Evolutionary conservation across 148 eudicot species (phyloP).

Genomic region (Camellia sinensis): DNA sequence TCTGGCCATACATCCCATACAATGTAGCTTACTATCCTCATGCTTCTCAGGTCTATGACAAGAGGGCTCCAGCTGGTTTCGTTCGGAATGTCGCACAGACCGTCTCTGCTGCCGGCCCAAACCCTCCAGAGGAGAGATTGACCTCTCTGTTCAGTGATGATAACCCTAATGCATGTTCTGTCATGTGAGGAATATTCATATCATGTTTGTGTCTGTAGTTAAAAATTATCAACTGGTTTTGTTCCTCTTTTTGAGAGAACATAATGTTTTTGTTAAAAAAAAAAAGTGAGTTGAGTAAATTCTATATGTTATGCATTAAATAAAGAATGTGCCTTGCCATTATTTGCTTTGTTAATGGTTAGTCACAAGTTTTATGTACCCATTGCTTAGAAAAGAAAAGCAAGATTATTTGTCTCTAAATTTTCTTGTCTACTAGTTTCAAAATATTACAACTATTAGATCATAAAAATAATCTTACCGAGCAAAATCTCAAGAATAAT

Average conservation of each 20-base stretch:
- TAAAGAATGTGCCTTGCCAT: no score
- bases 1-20: slow-evolving; percentile 87
- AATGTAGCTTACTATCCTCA: slow-evolving; percentile 65
- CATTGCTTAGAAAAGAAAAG: no score
- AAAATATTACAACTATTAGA: no score
- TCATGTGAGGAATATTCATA: slow-evolving; percentile 46
- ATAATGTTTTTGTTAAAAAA: no score
- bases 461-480: no score
- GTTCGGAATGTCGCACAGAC: slow-evolving; percentile 62
- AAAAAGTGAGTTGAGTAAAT: no score
- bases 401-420: not conserved
- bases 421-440: not conserved
- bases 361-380: no score
- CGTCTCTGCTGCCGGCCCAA: slow-evolving; percentile 33
- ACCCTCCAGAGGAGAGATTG: slow-evolving; percentile 51
- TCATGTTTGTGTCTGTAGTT: no score
- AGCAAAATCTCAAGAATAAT: no score
- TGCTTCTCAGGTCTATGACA: slow-evolving; percentile 66
- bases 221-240: no score
- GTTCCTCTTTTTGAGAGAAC: not conserved
- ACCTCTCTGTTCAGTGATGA: slow-evolving; percentile 71
- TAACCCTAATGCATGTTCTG: slow-evolving; percentile 75
- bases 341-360: no score
- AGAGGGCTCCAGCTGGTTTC: slow-evolving; percentile 75
- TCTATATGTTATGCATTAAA: no score